These are phyloP conservation scores for Pseudopediastrum boryanum DNA, from an alignment of 139 green algal genomes.

Conservation along the genomic window DNA sequence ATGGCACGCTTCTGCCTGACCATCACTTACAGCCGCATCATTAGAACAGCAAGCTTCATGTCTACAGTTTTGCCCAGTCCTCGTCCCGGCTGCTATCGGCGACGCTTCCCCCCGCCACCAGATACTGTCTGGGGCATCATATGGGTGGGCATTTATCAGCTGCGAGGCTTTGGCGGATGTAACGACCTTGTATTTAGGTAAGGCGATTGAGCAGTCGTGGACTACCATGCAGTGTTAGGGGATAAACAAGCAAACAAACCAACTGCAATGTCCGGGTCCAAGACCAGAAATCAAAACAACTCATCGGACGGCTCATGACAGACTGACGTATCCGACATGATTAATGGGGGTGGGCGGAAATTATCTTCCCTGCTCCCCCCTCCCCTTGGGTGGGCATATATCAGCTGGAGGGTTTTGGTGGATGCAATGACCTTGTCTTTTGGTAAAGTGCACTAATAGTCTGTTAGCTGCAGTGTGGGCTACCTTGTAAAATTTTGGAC, in stretches of 20 bases:
- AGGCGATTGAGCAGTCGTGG: not conserved
- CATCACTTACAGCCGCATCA: constrained; percentile 58
- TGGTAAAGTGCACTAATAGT: constrained; percentile 21
- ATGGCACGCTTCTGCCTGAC: constrained; percentile 67
- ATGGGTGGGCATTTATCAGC: constrained; percentile 55
- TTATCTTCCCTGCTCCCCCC: no score
- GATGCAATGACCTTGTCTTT: constrained; percentile 86
- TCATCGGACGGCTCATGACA: no score
- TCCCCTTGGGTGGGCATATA: constrained; percentile 59
- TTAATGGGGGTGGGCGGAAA: no score
- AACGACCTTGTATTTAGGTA: constrained; percentile 83
- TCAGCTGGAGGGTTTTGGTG: constrained; percentile 65
- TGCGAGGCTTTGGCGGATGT: constrained; percentile 74
- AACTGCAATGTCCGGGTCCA: no score
- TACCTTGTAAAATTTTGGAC: no score
- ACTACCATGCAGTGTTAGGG: no score
- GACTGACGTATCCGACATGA: no score
- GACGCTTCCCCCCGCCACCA: constrained; percentile 71
- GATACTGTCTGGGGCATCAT: constrained; percentile 55
- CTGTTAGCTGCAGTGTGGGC: no score
- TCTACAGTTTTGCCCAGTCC: constrained; percentile 82
- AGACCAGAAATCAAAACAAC: no score
- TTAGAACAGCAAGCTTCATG: constrained; percentile 80
- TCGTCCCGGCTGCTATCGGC: constrained; percentile 68
- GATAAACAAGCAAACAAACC: no score